These are phyloP conservation scores for Leishmania braziliensis DNA, from an alignment of 208 protist genomes.

Conservation along the genomic window DNA sequence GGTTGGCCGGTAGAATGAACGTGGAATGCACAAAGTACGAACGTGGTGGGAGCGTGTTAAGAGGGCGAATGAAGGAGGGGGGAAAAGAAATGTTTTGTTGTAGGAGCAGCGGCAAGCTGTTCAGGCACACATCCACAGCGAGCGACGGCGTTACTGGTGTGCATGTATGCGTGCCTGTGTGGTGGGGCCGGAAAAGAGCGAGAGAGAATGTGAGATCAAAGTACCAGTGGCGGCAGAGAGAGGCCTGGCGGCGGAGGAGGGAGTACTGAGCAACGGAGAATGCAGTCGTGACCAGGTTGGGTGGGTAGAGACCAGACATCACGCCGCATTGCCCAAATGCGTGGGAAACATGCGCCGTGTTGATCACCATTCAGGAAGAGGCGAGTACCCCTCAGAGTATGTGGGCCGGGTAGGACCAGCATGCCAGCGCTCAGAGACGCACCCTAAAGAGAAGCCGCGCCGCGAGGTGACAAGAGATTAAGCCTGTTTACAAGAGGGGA, in stretches of 20 bases:
- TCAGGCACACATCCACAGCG: neutral
- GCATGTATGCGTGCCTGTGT: neutral
- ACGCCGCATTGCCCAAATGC: neutral
- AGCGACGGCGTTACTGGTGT: neutral
- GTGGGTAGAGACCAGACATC: neutral
- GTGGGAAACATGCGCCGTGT: neutral
- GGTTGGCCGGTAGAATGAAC: neutral
- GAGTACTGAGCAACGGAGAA: neutral
- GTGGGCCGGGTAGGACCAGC: neutral
- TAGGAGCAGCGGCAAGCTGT: neutral
- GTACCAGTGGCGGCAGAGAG: neutral
- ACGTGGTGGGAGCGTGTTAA: neutral
- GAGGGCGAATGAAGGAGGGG: neutral
- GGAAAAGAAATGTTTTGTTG: neutral
- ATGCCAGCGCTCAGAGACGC: neutral
- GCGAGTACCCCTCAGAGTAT: neutral
- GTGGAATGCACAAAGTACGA: neutral
- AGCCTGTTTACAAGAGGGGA: neutral
- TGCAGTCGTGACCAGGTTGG: neutral
- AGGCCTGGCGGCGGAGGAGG: neutral
- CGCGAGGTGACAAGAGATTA: neutral
- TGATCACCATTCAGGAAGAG: neutral
- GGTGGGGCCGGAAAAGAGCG: neutral
- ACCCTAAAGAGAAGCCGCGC: neutral
- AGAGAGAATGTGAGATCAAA: neutral